A percentile compares a stretch with the other conserved stretches of the same genome.
Conservation (phyloP, 116 monocot species). For the Posidonia oceanica region DNA sequence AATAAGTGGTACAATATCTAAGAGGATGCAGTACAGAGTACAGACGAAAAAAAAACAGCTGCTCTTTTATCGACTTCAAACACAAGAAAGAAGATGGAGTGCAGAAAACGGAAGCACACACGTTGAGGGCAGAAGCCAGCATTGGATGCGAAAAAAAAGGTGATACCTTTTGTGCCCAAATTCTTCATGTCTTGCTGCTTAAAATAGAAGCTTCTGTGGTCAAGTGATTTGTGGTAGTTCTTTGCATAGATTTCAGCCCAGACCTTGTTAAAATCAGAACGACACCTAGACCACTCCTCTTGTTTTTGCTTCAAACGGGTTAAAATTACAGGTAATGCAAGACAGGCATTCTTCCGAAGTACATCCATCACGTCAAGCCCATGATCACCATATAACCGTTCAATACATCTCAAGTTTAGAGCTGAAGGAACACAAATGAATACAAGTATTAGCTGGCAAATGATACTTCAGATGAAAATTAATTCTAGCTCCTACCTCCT, state of each 20-base stretch:
- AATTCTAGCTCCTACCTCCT: not conserved
- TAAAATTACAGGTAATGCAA: conserved; percentile 76
- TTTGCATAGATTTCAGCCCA: conserved; percentile 95
- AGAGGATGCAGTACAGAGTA: not conserved
- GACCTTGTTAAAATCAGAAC: conserved; percentile 80
- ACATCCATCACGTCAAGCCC: conserved; percentile 61
- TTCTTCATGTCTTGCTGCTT: conserved; percentile 96
- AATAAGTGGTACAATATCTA: not conserved
- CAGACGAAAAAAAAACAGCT: too few relatives aligned
- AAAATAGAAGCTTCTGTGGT: conserved; percentile 96
- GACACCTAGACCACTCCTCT: conserved; percentile 54
- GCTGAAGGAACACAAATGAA: conserved; percentile 6
- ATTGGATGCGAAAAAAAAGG: not conserved
- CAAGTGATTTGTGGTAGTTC: conserved; percentile 92
- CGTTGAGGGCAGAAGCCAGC: too few relatives aligned
- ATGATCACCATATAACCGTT: conserved; percentile 47
- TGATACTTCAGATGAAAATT: not conserved
- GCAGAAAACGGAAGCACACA: not conserved
- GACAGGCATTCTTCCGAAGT: conserved; percentile 51
- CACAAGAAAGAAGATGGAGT: not conserved
- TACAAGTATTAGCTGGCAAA: not conserved
- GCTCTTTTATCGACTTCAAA: too few relatives aligned
- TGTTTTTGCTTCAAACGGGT: conserved; percentile 77
- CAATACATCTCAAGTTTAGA: conserved; percentile 36
- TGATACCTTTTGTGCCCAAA: conserved; percentile 85